These are phyloP conservation scores for Gyromitra esculenta DNA, from an alignment of 2,329 filamentous ascomycete genomes.

Conservation along the genomic window DNA sequence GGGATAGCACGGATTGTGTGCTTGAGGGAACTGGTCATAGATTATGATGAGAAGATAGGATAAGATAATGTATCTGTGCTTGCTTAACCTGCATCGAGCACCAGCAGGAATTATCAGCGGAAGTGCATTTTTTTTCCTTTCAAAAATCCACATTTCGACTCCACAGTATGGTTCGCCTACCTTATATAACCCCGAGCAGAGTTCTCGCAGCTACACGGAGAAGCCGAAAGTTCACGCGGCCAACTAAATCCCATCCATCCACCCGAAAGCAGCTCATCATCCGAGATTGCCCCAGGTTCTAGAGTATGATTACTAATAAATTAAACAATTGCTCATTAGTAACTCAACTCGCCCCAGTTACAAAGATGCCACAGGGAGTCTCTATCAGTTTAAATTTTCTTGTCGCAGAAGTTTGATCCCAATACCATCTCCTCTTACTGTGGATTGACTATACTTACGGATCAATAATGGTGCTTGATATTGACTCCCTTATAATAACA, in stretches of 20 bases:
- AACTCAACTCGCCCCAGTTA: not conserved
- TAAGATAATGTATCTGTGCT: no score
- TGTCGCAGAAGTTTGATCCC: not conserved
- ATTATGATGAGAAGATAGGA: no score
- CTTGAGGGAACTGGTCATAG: no score
- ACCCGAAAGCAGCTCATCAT: not conserved
- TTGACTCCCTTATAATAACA: constrained; percentile 12
- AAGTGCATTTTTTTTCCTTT: not conserved
- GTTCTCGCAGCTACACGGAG: not conserved
- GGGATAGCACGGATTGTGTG: no score
- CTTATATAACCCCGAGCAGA: not conserved
- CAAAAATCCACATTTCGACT: not conserved
- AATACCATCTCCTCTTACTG: not conserved
- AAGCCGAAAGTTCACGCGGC: not conserved
- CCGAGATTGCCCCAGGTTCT: not conserved
- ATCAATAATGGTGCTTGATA: not conserved
- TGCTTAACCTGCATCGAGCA: no score
- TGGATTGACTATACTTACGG: not conserved
- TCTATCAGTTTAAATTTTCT: no score
- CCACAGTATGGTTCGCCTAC: not conserved
- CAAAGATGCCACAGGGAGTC: not conserved
- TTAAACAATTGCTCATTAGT: not conserved
- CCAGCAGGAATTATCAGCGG: no score
- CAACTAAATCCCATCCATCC: not conserved
- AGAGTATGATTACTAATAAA: not conserved